Conservation (phyloP, 768 basidiomycete genomes). For the Russula foetens region DNA sequence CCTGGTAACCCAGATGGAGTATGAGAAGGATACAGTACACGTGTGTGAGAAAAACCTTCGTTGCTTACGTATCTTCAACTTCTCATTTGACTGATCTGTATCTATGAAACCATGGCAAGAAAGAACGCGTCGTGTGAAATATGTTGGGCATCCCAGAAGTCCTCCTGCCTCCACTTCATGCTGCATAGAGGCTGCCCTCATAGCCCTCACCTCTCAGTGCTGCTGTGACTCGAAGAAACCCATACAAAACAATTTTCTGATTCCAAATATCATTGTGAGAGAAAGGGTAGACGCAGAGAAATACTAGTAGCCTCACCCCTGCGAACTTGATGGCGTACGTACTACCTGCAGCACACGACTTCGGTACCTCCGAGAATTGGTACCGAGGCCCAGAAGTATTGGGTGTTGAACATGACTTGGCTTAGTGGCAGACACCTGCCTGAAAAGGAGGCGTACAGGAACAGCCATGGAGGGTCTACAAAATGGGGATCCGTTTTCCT, state of each 20-base stretch:
- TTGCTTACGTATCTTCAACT: background rate
- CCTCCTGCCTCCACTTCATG: no score
- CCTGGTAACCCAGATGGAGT: no score
- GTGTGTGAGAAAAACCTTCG: background rate
- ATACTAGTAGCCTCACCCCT: background rate
- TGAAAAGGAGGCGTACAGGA: no score
- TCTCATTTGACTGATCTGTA: conserved; percentile 1
- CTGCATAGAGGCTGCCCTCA: background rate
- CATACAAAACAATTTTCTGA: no score
- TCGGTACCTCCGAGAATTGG: background rate
- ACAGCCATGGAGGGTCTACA: no score
- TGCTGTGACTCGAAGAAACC: no score
- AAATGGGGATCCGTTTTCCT: no score
- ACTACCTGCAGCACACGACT: background rate
- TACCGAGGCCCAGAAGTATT: background rate
- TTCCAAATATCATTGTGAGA: no score
- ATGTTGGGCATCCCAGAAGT: background rate
- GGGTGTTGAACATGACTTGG: no score
- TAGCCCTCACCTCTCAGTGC: background rate
- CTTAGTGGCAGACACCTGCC: no score
- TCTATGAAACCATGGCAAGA: background rate
- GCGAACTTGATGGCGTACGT: background rate
- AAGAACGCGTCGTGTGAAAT: background rate
- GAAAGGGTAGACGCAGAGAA: no score
- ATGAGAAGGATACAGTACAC: background rate